Conservation (phyloP, 164 flowering plant genomes). For the Akebia trifoliata region DNA sequence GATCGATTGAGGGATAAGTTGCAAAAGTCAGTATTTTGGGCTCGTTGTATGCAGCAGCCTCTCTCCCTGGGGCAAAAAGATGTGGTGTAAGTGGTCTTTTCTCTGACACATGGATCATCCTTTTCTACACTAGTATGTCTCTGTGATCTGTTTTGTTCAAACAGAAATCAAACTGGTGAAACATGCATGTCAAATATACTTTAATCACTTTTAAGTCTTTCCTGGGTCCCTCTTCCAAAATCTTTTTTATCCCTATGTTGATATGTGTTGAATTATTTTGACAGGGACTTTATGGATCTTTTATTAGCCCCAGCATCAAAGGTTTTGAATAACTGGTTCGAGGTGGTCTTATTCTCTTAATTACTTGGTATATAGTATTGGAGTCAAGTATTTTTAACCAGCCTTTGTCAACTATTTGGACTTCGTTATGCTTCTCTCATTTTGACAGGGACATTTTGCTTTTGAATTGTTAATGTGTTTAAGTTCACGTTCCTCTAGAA, state of each 20-base stretch:
- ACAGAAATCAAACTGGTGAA: background rate
- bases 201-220: background rate
- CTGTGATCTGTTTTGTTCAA: background rate
- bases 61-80: slow-evolving; percentile 65
- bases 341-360: slow-evolving; percentile 45
- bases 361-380: slow-evolving; percentile 2
- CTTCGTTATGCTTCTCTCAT: too few relatives aligned
- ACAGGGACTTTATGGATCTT: slow-evolving; percentile 90
- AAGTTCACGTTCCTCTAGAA: too few relatives aligned
- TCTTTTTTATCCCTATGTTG: background rate
- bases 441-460: too few relatives aligned
- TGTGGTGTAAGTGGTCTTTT: slow-evolving; percentile 56
- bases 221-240: background rate
- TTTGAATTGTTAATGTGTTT: too few relatives aligned
- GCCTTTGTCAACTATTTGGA: too few relatives aligned
- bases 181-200: background rate
- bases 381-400: background rate
- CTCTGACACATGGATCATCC: background rate
- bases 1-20: slow-evolving; percentile 49
- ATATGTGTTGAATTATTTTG: slow-evolving; percentile 21
- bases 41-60: slow-evolving; percentile 48
- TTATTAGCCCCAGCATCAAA: slow-evolving; percentile 92
- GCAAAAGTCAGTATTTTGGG: slow-evolving; percentile 71
- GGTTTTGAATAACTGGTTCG: slow-evolving; percentile 96
- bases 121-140: background rate